A percentile compares a stretch with the other conserved stretches of the same genome.
Conservation (phyloP, 116 monocot species). For the Trichopus zeylanicus region DNA sequence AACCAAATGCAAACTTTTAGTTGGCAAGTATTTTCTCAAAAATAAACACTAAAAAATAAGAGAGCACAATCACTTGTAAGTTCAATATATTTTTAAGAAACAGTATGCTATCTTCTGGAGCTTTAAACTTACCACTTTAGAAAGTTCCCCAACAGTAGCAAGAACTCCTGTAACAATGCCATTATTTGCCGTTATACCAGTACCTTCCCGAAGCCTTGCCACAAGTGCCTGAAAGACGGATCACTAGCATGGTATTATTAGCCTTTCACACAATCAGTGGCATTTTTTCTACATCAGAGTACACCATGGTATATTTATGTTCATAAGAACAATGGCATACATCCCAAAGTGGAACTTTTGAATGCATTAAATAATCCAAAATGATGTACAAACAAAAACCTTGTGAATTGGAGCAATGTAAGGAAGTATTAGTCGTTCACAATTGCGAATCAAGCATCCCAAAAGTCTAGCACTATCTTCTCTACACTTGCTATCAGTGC, state of each 20-base stretch:
- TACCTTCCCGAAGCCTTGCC: constrained; percentile 61
- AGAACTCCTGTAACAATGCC: constrained; percentile 84
- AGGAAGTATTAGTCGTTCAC: constrained; percentile 73
- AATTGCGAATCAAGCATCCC: constrained; percentile 85
- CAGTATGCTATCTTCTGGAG: too few species aligned
- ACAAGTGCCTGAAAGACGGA: constrained; percentile 67
- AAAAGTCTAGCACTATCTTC: constrained; percentile 92
- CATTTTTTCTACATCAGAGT: background rate
- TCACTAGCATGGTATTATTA: background rate
- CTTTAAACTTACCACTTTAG: constrained; percentile 69
- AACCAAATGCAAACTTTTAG: too few species aligned
- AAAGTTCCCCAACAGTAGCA: constrained; percentile 91
- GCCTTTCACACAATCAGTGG: background rate
- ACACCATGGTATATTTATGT: background rate
- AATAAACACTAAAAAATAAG: constrained; percentile 3
- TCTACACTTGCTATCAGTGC: constrained; percentile 90
- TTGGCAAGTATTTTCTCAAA: too few species aligned
- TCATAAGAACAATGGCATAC: background rate
- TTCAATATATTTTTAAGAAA: too few species aligned
- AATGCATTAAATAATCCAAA: background rate
- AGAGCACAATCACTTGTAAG: too few species aligned
- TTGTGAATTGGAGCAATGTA: constrained; percentile 97
- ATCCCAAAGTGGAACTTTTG: background rate
- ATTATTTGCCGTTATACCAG: constrained; percentile 71
- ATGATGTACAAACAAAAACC: constrained; percentile 24